Evolutionary conservation across 148 eudicot species (phyloP), one percentile per base, ranked within the genome.

Genomic region (Diospyros kaki): DNA sequence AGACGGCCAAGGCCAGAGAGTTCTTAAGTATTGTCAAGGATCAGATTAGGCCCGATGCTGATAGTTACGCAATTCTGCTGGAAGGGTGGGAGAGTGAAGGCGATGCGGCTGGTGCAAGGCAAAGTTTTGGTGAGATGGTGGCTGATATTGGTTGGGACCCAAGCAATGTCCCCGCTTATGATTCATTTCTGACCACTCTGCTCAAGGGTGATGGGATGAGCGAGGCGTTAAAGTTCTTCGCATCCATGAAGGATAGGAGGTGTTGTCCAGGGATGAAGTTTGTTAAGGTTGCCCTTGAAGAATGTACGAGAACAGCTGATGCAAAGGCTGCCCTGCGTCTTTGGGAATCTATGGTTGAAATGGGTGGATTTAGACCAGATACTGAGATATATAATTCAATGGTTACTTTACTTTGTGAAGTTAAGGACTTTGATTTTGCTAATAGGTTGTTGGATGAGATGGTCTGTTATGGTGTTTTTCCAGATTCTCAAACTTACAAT

Each of bases 41-140:
- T 72, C 79, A 64, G 80, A 76, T 94, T 76, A 80, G 84, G 73
- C 82, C 77, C 3, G 93, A 89, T 85, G 75, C 73, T 4, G 97
- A 88, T 75, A 85, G 91, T 2, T 94, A 84, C 78, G 93, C 91
- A 0, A 87, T 94, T 52, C 79, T 94, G 85, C 81, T 94, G 56
- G 94, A 94, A 79, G 98, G 98, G 58, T 94, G 87, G 84, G 97
- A 94, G 85, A 86, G 18, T 10, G 98, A 89, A 73, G 83, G 86
- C 74, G 75, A 89, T 79, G 85, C 80, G 48, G 75, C 2, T 53
- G 62, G 75, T 78, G 89, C 97, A 58, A 84, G 83, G 85, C 40
- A 56, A 13, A 86, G 86, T 72, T 94, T 89, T 74, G 78, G 68
- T 3, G 91, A 91, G 40, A 88, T 93, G 98, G 87, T 88, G 78